These are phyloP conservation scores for Solioccasus polychromus DNA, from an alignment of 768 basidiomycete species.

Conservation along the genomic window DNA sequence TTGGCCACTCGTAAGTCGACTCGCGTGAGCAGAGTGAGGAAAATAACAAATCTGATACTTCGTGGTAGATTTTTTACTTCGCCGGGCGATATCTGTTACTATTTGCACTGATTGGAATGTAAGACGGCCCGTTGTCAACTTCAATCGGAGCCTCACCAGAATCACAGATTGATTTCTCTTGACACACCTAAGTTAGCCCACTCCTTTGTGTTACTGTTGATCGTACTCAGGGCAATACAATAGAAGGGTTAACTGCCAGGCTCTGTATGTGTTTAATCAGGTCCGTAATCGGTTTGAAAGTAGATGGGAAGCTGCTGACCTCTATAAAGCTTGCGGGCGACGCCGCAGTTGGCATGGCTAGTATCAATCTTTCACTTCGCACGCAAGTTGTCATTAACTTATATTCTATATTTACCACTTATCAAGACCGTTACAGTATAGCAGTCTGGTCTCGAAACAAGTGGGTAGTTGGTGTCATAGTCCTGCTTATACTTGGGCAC, in stretches of 20 bases:
- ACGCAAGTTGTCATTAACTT: slow-evolving; percentile 30
- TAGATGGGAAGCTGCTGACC: background rate
- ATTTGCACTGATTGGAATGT: slow-evolving; percentile 48
- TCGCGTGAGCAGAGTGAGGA: background rate
- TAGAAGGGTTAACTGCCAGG: slow-evolving; percentile 43
- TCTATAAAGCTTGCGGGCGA: slow-evolving; percentile 38
- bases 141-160: background rate
- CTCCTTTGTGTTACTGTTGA: background rate
- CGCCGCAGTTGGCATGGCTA: slow-evolving; percentile 42
- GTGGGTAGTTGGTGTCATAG: slow-evolving; percentile 47
- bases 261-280: slow-evolving; percentile 47
- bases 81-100: slow-evolving; percentile 43
- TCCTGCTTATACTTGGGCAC: slow-evolving; percentile 61
- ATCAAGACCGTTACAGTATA: slow-evolving; percentile 37
- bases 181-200: slow-evolving; percentile 30
- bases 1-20: slow-evolving; percentile 47
- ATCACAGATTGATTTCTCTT: slow-evolving; percentile 32
- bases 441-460: slow-evolving; percentile 64
- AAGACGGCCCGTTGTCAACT: slow-evolving; percentile 7
- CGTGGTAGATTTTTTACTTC: slow-evolving; percentile 42
- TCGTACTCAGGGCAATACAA: background rate
- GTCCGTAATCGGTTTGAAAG: slow-evolving; percentile 20
- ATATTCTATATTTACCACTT: background rate
- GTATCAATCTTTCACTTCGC: slow-evolving; percentile 46
- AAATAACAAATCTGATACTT: slow-evolving; percentile 5